A percentile compares a stretch with the other conserved stretches of the same genome.
These are phyloP conservation scores for Zanthoxylum bungeanum DNA, from an alignment of 345 rosid genomes.

Conservation along the genomic window DNA sequence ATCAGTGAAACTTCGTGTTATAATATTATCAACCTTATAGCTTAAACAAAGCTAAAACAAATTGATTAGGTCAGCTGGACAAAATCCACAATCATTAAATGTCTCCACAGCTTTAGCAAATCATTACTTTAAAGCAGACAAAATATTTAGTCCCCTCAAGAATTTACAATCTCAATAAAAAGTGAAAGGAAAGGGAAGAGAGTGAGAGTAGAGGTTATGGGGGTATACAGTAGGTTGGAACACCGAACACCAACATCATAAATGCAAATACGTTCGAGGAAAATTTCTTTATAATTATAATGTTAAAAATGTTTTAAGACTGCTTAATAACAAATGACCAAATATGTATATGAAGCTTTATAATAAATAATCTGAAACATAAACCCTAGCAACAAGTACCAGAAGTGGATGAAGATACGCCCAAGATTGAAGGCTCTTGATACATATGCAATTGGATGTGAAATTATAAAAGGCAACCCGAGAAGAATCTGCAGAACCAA, in stretches of 20 bases:
- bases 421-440: conserved; percentile 94
- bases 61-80: background rate
- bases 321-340: background rate
- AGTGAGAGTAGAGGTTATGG: background rate
- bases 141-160: background rate
- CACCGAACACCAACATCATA: background rate
- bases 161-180: background rate
- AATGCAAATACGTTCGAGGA: background rate
- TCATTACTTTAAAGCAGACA: background rate
- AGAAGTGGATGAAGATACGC: conserved; percentile 91
- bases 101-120: background rate
- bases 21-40: background rate
- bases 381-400: conserved; percentile 45
- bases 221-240: background rate
- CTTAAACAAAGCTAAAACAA: background rate
- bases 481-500: conserved; percentile 76
- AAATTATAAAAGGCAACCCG: conserved; percentile 79
- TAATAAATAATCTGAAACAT: background rate
- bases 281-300: background rate
- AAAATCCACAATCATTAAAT: background rate
- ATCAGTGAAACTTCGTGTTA: background rate
- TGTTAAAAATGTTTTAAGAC: background rate
- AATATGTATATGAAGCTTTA: background rate
- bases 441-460: conserved; percentile 68
- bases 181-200: background rate